Evolutionary conservation across 2,329 filamentous ascomycete genomes (phyloP).

Genomic region (Stemphylium beticola): DNA sequence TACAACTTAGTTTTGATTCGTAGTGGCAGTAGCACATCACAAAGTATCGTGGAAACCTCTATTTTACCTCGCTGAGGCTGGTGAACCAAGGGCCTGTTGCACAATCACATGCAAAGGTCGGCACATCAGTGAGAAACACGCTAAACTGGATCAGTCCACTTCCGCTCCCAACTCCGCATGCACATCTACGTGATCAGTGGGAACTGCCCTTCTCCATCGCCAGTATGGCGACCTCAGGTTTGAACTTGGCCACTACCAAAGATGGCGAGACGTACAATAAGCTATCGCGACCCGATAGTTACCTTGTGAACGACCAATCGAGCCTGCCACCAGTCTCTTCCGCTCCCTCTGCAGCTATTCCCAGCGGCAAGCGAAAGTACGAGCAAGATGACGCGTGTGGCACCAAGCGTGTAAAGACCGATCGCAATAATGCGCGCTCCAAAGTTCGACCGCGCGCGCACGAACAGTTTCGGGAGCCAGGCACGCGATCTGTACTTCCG

Average conservation of each 20-base stretch:
- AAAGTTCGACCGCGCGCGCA: constrained; percentile 8
- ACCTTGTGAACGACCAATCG: constrained; percentile 20
- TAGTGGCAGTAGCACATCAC: no score
- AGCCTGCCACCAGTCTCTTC: constrained; percentile 11
- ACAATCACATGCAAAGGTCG: background rate
- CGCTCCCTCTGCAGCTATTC: background rate
- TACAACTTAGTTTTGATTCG: background rate
- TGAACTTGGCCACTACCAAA: constrained; percentile 40
- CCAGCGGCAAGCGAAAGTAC: constrained; percentile 32
- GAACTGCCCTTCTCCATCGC: background rate
- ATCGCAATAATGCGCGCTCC: background rate
- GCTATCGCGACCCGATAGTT: constrained; percentile 42
- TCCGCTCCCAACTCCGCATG: constrained; percentile 13
- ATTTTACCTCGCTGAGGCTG: no score
- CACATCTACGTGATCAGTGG: background rate
- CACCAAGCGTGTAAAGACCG: constrained; percentile 25
- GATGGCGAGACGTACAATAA: constrained; percentile 48
- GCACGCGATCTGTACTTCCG: constrained; percentile 41
- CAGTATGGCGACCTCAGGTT: constrained; percentile 32
- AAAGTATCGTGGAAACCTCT: no score
- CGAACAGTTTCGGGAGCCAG: constrained; percentile 22
- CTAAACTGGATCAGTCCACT: constrained; percentile 9
- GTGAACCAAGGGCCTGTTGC: background rate
- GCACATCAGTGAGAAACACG: background rate
- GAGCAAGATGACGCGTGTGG: constrained; percentile 18